Conservation (phyloP, 495 filamentous ascomycete genomes). For the Cryomyces antarcticus region DNA sequence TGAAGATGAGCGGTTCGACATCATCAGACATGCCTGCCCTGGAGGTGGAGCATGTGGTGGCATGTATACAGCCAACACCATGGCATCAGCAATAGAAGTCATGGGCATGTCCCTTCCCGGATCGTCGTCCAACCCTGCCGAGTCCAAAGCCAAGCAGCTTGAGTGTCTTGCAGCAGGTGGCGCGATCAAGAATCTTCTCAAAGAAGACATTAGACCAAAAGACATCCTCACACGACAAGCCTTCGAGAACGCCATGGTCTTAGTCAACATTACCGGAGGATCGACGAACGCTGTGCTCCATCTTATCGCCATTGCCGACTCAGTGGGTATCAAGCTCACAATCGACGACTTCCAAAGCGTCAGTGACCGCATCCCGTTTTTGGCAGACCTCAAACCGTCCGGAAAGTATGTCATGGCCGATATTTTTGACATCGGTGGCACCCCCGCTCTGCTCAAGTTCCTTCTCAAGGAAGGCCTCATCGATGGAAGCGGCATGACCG, state of each 20-base stretch:
- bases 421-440: slow-evolving; percentile 75
- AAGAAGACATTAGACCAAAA: slow-evolving; percentile 67
- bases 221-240: slow-evolving; percentile 86
- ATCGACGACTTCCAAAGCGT: slow-evolving; percentile 97
- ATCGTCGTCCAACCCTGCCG: slow-evolving; percentile 80
- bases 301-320: slow-evolving; percentile 87
- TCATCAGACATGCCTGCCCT: slow-evolving; percentile 86
- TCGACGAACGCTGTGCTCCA: slow-evolving; percentile 96
- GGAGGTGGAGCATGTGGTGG: slow-evolving; percentile 88
- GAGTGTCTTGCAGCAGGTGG: slow-evolving; percentile 73
- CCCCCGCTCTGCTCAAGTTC: slow-evolving; percentile 76
- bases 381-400: slow-evolving; percentile 91
- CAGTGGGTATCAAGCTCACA: slow-evolving; percentile 79
- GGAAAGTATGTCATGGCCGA: slow-evolving; percentile 96
- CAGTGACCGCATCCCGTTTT: slow-evolving; percentile 75
- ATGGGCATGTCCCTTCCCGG: slow-evolving; percentile 93
- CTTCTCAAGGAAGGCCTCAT: slow-evolving; percentile 79
- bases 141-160: slow-evolving; percentile 61
- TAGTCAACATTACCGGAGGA: slow-evolving; percentile 87
- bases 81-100: slow-evolving; percentile 90
- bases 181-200: slow-evolving; percentile 70
- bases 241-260: slow-evolving; percentile 91
- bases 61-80: slow-evolving; percentile 99
- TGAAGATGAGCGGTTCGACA: slow-evolving; percentile 80
- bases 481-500: slow-evolving; percentile 72